Conservation (phyloP, 73 alveolate genomes). For the Tetrahymena thermophila region DNA sequence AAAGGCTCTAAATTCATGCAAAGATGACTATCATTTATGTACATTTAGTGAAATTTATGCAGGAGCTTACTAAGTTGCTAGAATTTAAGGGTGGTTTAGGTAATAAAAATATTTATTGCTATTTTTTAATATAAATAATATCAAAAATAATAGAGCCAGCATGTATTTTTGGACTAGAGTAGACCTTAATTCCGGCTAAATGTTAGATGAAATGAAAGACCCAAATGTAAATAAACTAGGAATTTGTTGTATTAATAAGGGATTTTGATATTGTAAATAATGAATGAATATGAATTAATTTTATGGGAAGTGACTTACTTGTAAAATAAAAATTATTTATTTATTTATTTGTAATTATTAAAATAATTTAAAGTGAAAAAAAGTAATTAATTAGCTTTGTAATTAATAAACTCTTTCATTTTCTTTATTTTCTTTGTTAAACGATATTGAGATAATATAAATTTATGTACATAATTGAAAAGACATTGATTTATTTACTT, state of each 20-base stretch:
- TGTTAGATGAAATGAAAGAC: not conserved
- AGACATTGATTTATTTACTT: no score
- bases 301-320: not conserved
- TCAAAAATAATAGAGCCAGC: not conserved
- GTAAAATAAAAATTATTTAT: not conserved
- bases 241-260: not conserved
- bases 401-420: no score
- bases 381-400: no score
- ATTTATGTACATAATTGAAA: no score
- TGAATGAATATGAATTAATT: not conserved
- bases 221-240: not conserved
- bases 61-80: not conserved
- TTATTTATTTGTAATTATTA: not conserved
- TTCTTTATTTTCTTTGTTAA: no score
- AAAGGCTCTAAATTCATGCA: not conserved
- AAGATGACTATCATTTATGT: not conserved
- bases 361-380: not conserved
- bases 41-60: not conserved
- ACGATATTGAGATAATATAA: no score
- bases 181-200: not conserved
- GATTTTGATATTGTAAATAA: not conserved
- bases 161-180: not conserved
- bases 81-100: not conserved
- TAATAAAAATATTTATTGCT: not conserved
- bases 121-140: not conserved